Evolutionary conservation across 768 basidiomycete species (phyloP), one percentile per base, ranked within the genome.

Genomic region (Boletus insuetus): DNA sequence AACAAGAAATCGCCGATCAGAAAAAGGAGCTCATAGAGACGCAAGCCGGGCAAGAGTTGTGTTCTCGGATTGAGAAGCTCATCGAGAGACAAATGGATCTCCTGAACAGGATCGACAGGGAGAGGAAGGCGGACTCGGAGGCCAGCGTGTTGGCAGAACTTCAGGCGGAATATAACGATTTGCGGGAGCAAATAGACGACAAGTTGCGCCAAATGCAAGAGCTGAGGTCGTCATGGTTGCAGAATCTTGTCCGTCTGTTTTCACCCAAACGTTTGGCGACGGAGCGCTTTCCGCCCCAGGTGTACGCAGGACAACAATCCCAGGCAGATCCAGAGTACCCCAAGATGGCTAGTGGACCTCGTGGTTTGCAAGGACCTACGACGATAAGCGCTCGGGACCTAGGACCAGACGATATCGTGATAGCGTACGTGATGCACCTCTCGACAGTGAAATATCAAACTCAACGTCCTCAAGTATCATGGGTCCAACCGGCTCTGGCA

Each of bases 11-110:
- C 32, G 19, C 8, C 6, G 50, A 52, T 8, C 3, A 58, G 29
- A 12, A 46, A 20, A 58, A n/a, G 29, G 54, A 53, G 4, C 41
- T 59, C 19, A 56, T 34, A 6, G 56, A 60, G 17, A 65, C 59
- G 0, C 35, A 19, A 3, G 55, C 55, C 5, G 59, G 59, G 19
- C 51, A 56, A 22, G 44, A 47, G n/a, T 29, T 56, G 5, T 55
- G 39, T 37, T 53, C 53, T 24, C 55, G 52, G 9, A 46, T 62
- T n/a, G 58, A 59, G 13, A 12, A 1, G 13, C 43, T 62, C 9
- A 44, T 55, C 29, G 49, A 65, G 13, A 58, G 22, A 44, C 62
- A 57, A 20, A 35, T 12, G n/a, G 12, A 9, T 1, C 35, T 61
- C 20, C 17, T 64, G 40, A 48, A 14, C 7, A 46, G 46, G 40